These are phyloP conservation scores for Chlorella sp. DNA, from an alignment of 139 green algal genomes.

Conservation along the genomic window DNA sequence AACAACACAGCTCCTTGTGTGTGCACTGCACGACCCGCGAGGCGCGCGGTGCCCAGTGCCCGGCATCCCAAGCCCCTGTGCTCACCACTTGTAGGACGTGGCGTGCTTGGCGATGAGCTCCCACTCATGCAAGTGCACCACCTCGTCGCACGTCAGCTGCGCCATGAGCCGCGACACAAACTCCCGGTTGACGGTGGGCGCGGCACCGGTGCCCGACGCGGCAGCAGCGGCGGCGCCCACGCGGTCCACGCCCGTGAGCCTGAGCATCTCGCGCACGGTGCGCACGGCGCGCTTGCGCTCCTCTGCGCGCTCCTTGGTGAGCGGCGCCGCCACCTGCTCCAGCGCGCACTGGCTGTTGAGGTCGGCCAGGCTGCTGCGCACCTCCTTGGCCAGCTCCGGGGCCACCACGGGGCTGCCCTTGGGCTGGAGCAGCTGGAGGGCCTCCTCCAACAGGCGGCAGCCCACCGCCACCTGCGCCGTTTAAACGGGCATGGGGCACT, in stretches of 20 bases:
- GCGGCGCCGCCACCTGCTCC: slow-evolving; percentile 22
- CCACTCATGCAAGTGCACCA: slow-evolving; percentile 54
- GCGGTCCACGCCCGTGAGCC: not conserved
- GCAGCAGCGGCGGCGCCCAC: not conserved
- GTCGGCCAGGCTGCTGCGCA: slow-evolving; percentile 35
- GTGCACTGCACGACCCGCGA: too few relatives aligned
- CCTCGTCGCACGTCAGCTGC: slow-evolving; percentile 35
- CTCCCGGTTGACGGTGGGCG: not conserved
- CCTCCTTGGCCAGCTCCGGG: slow-evolving; percentile 38
- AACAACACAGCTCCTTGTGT: too few relatives aligned
- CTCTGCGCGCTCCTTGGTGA: slow-evolving; percentile 5
- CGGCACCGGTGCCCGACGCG: not conserved
- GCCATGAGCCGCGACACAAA: slow-evolving; percentile 23
- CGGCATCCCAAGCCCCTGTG: too few relatives aligned
- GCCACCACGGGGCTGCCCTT: slow-evolving; percentile 30
- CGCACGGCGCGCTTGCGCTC: slow-evolving; percentile 20
- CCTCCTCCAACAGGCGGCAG: slow-evolving; percentile 44
- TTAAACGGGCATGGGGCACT: not conserved
- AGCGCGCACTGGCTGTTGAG: slow-evolving; percentile 36
- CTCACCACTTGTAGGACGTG: slow-evolving; percentile 13
- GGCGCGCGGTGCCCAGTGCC: too few relatives aligned
- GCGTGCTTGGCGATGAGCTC: slow-evolving; percentile 17
- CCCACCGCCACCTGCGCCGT: slow-evolving; percentile 12
- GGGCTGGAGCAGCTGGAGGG: slow-evolving; percentile 36
- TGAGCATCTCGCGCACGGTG: slow-evolving; percentile 23